phyloP scores from a whole-genome alignment of 768 basidiomycete species.

The Calocybe cyanea region DNA sequence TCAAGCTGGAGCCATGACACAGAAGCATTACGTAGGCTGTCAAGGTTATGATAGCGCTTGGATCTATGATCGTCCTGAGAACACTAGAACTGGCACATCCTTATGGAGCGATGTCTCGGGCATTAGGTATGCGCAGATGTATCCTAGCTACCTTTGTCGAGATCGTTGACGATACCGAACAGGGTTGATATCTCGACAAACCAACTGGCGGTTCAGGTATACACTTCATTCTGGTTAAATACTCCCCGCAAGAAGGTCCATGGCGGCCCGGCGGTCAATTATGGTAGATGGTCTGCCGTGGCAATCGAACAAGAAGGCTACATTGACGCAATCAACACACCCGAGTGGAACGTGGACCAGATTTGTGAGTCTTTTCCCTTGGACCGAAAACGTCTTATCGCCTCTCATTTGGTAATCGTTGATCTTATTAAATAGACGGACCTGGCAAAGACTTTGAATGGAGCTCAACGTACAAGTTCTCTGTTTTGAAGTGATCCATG shows the following conservation, averaged over 20 bases:
- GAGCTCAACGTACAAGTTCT: conserved; percentile 47
- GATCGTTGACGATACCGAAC: not conserved
- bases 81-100: conserved; percentile 26
- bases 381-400: too few species aligned
- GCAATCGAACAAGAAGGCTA: conserved; percentile 53
- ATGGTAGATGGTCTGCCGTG: conserved; percentile 39
- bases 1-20: not conserved
- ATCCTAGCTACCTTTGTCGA: not conserved
- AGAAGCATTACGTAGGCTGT: conserved; percentile 29
- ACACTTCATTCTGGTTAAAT: conserved; percentile 42
- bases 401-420: not conserved
- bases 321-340: conserved; percentile 53
- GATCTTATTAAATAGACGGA: too few species aligned
- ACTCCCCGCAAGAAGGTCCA: conserved; percentile 44
- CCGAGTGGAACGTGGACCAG: conserved; percentile 50
- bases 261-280: conserved; percentile 40
- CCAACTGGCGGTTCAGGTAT: conserved; percentile 50
- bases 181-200: conserved; percentile 48
- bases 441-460: conserved; percentile 35
- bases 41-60: conserved; percentile 48
- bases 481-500: conserved; percentile 20
- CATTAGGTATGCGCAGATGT: conserved; percentile 31
- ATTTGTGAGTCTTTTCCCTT: conserved; percentile 36
- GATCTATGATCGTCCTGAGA: conserved; percentile 40
- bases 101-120: conserved; percentile 49